phyloP scores from a whole-genome alignment of 345 rosid genomes.

The Tarenaya hassleriana region DNA sequence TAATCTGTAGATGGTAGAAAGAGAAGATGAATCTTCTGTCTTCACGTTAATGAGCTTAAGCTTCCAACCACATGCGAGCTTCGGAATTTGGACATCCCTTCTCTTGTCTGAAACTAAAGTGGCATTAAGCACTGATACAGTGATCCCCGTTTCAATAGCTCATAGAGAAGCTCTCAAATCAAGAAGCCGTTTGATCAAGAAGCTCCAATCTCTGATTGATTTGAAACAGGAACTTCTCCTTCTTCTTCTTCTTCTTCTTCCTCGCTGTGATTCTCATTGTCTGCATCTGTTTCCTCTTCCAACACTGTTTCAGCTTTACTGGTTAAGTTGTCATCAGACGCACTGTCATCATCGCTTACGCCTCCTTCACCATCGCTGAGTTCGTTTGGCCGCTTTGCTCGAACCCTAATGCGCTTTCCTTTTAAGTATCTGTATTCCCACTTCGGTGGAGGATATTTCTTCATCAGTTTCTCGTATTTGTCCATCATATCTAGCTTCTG shows the following conservation, averaged over 20 bases:
- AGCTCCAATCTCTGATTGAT: constrained; percentile 14
- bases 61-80: constrained; percentile 17
- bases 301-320: constrained; percentile 11
- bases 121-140: too few relatives aligned
- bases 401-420: constrained; percentile 74
- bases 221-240: not conserved
- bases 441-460: constrained; percentile 77
- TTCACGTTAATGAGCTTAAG: too few relatives aligned
- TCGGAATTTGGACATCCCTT: constrained; percentile 3
- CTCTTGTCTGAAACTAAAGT: constrained; percentile 3
- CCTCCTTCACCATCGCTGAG: constrained; percentile 21
- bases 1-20: too few relatives aligned
- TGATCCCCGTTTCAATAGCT: constrained; percentile 7
- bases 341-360: constrained; percentile 19
- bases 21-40: too few relatives aligned
- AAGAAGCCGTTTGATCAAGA: constrained; percentile 20
- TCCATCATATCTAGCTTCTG: constrained; percentile 60
- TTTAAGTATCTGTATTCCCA: constrained; percentile 71
- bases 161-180: constrained; percentile 3
- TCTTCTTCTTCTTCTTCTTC: constrained; percentile 18
- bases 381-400: constrained; percentile 42
- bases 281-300: constrained; percentile 12
- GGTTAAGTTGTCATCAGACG: constrained; percentile 6
- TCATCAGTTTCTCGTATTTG: constrained; percentile 53
- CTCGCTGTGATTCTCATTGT: constrained; percentile 19